Evolutionary conservation across 768 basidiomycete species (phyloP).

Genomic region (Boletus speciosus): DNA sequence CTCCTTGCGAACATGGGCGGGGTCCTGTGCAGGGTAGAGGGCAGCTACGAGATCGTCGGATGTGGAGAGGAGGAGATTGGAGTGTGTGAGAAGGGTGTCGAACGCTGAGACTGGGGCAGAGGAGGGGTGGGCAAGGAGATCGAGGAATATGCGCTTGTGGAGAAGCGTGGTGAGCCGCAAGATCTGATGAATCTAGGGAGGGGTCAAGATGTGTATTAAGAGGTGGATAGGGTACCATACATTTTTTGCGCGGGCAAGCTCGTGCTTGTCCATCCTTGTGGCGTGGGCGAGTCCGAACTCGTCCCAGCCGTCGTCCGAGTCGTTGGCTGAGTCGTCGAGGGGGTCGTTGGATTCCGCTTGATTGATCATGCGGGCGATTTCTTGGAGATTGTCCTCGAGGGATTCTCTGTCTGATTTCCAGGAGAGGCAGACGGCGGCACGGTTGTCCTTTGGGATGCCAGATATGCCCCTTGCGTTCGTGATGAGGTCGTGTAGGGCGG

Average conservation of each 20-base stretch:
- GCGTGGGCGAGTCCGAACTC: conserved; percentile 51
- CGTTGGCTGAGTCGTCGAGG: not conserved
- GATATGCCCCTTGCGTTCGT: conserved; percentile 42
- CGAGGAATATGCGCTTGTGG: conserved; percentile 56
- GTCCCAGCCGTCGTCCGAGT: conserved; percentile 56
- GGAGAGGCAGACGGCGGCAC: conserved; percentile 50
- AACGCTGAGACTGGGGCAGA: conserved; percentile 33
- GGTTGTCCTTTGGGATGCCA: conserved; percentile 56
- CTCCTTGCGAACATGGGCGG: conserved; percentile 37
- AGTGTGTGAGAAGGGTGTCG: conserved; percentile 50
- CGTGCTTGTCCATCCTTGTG: conserved; percentile 43
- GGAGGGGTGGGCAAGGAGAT: conserved; percentile 40
- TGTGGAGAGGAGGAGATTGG: conserved; percentile 48
- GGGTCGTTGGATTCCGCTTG: conserved; percentile 32
- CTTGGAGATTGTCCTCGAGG: conserved; percentile 58
- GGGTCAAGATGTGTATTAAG: conserved; percentile 1
- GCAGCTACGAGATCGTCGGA: conserved; percentile 68
- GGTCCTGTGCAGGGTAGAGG: conserved; percentile 62
- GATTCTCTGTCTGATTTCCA: conserved; percentile 53
- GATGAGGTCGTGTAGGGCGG: conserved; percentile 60
- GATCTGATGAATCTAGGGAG: conserved; percentile 51
- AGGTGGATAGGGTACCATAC: conserved; percentile 33
- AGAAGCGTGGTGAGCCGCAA: conserved; percentile 58
- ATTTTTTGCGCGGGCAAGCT: conserved; percentile 58
- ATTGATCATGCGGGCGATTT: conserved; percentile 54